Evolutionary conservation across 306 rosid genomes (phyloP), one percentile per base, ranked within the genome.

Genomic region (Corylus americana): DNA sequence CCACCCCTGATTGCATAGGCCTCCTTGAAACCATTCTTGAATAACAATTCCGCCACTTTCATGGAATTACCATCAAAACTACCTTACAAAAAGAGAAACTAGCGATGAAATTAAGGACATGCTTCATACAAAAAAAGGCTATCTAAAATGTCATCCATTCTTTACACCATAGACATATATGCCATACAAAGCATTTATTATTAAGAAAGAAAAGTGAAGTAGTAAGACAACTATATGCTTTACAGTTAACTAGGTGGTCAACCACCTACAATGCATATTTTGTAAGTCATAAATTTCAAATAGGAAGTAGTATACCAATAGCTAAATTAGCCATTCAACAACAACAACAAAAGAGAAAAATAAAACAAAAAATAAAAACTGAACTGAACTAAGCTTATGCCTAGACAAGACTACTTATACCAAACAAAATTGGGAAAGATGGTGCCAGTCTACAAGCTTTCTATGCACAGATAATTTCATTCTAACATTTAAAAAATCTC

Each of bases 41-140:
- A 89, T 75, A 95, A 88, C 57, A 95, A 82, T 83, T 93, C 92
- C 0, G 97, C 97, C 87, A 86, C 99, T 81, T 90, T 85, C 92
- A 93, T 70, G 84, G 99, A 93, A 90, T 93, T 88, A 58, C 89
- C 98, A 74, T 95, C 98, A 74, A 93, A 91, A 92, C 98, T 94
- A 89, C 92, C 96, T 95, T 93, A 71, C 97, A 90, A 84, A 87
- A 91, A 88, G 79, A 79, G 53, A 85, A 84, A 55, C 81, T 18
- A 54, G 70, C 82, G 85, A 64, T 77, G 74, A 89, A 78, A 81
- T 77, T 67, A 64, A 55, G 70, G 27, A 62, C 25, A 68, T 48
- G 57, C 22, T 22, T 63, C 29, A 73, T 35, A 59, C 6, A 29
- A 55, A 75, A 57, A 12, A 75, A 74, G 72, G n/a, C 45, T 77